A percentile compares a stretch with the other conserved stretches of the same genome.
These are phyloP conservation scores for Ogataea methylovora DNA, from an alignment of 805 yeast species.

Conservation along the genomic window DNA sequence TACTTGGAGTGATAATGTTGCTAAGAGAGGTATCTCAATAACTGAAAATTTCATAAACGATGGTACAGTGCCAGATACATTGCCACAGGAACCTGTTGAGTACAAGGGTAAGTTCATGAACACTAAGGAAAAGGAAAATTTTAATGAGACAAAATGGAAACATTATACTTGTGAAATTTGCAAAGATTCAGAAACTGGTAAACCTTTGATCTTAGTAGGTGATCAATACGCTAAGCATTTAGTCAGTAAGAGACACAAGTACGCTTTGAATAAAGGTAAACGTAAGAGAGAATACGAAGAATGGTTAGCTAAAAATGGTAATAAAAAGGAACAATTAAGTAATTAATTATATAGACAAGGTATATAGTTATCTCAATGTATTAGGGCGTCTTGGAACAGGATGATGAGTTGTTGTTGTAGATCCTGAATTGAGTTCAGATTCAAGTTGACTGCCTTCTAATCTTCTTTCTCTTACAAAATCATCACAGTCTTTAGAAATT, in stretches of 20 bases:
- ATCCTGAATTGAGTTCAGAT: not conserved
- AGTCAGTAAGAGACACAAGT: slow-evolving; percentile 59
- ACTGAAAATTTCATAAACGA: slow-evolving; percentile 23
- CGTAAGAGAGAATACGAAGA: slow-evolving; percentile 49
- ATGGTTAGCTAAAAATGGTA: slow-evolving; percentile 15
- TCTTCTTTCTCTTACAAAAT: slow-evolving; percentile 1
- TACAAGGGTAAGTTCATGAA: slow-evolving; percentile 3
- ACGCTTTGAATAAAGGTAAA: slow-evolving; percentile 38
- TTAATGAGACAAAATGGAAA: slow-evolving; percentile 40
- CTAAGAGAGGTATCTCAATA: slow-evolving; percentile 45
- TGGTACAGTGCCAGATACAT: not conserved
- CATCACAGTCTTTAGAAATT: not conserved
- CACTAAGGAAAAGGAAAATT: slow-evolving; percentile 3
- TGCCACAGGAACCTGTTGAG: slow-evolving; percentile 11
- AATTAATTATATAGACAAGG: not conserved
- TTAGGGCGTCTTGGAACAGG: not conserved
- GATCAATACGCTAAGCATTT: slow-evolving; percentile 65
- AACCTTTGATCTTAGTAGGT: slow-evolving; percentile 63
- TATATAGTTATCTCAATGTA: not conserved
- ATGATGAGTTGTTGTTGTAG: not conserved
- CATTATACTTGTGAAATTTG: slow-evolving; percentile 68
- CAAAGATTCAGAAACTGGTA: slow-evolving; percentile 38
- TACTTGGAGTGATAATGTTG: slow-evolving; percentile 54
- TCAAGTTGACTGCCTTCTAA: slow-evolving; percentile 5
- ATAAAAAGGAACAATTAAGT: not conserved